Evolutionary conservation across 1,284 basidiomycete genomes (phyloP).

Genomic region (Naganishia sp.): DNA sequence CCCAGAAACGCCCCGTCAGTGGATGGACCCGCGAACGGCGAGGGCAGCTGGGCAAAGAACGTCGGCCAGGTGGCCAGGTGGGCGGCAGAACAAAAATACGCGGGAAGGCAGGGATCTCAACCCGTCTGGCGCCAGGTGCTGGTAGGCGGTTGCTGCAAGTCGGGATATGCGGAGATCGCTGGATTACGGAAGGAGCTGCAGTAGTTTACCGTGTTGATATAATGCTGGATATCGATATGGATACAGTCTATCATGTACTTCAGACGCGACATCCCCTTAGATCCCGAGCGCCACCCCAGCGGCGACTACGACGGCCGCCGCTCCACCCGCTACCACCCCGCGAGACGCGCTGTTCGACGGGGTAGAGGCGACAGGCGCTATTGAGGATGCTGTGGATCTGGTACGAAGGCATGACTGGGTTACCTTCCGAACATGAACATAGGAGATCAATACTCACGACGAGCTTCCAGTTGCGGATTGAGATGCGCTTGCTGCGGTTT

Average conservation of each 20-base stretch:
- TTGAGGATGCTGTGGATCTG: neutral
- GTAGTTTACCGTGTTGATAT: neutral
- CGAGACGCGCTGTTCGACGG: constrained; percentile 17
- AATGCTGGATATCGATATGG: neutral
- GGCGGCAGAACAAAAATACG: constrained; percentile 24
- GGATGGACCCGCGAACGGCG: constrained; percentile 32
- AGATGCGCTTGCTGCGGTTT: neutral
- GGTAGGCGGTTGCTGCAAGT: constrained; percentile 73
- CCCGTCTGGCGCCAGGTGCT: constrained; percentile 61
- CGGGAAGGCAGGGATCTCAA: constrained; percentile 32
- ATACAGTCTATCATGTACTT: neutral
- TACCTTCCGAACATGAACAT: neutral
- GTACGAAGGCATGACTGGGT: neutral
- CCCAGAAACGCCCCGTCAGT: constrained; percentile 30
- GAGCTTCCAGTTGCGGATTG: neutral
- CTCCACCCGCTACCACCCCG: neutral
- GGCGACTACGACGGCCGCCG: constrained; percentile 17
- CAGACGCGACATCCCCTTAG: neutral
- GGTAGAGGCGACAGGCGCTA: neutral
- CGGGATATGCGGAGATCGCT: constrained; percentile 61
- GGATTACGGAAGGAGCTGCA: constrained; percentile 39
- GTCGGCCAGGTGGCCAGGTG: constrained; percentile 50
- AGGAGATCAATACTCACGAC: neutral
- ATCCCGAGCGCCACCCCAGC: constrained; percentile 5
- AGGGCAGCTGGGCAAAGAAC: constrained; percentile 57